Percentiles rank a stretch among this genome's conserved stretches.
phyloP scores from a whole-genome alignment of 2,329 filamentous ascomycete species.

The Pestalotiopsis sp. region DNA sequence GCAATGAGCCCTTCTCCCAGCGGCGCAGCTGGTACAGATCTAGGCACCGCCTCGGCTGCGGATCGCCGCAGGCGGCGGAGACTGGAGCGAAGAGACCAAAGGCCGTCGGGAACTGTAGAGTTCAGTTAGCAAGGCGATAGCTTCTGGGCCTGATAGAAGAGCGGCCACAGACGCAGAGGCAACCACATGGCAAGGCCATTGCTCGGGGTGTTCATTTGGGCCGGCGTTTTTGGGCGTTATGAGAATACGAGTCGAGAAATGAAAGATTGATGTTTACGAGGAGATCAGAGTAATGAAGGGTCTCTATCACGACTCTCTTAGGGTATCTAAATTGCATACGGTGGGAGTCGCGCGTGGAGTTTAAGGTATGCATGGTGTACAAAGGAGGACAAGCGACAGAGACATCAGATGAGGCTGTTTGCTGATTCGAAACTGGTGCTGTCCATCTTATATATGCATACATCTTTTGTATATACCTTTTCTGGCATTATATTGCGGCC shows the following conservation, averaged over 20 bases:
- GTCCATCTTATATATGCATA: background rate
- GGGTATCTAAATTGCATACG: background rate
- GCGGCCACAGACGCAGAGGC: background rate
- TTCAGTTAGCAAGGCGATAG: constrained; percentile 15
- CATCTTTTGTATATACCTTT: background rate
- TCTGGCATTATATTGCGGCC: background rate
- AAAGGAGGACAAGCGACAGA: background rate
- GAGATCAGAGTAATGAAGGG: background rate
- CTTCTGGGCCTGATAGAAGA: background rate
- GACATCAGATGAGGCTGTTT: background rate
- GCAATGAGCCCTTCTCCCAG: constrained; percentile 50
- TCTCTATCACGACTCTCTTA: background rate
- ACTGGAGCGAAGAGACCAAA: constrained; percentile 51
- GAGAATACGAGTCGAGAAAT: background rate
- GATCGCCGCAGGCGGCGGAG: constrained; percentile 58
- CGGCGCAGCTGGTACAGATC: constrained; percentile 37
- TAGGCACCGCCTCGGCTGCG: constrained; percentile 43
- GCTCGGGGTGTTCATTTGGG: constrained; percentile 7
- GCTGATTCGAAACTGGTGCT: background rate
- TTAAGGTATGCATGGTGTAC: background rate
- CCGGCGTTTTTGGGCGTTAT: background rate
- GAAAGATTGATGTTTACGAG: background rate
- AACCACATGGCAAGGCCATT: background rate
- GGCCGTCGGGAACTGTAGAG: constrained; percentile 25
- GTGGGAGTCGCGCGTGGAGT: background rate